These are phyloP conservation scores for Tulasnella sp. DNA, from an alignment of 768 basidiomycete species.

Conservation along the genomic window DNA sequence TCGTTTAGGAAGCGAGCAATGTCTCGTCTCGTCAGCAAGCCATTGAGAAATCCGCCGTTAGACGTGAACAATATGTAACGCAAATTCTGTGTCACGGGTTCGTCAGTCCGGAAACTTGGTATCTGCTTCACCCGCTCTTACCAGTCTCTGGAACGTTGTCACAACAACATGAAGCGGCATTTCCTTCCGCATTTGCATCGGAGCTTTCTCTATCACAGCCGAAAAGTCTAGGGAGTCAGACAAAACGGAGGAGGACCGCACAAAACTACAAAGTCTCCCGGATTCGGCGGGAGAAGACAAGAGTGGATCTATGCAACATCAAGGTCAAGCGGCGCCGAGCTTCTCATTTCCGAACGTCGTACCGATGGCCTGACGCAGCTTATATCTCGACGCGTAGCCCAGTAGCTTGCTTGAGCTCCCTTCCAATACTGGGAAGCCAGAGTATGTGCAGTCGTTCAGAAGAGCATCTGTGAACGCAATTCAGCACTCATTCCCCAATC, in stretches of 20 bases:
- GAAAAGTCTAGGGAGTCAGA: conserved; percentile 35
- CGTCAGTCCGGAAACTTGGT: neutral
- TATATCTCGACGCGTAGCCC: conserved; percentile 59
- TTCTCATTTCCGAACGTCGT: neutral
- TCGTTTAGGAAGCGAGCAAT: conserved; percentile 41
- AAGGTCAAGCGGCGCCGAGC: neutral
- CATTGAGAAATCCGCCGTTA: conserved; percentile 49
- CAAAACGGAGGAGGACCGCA: conserved; percentile 25
- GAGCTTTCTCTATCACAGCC: conserved; percentile 43
- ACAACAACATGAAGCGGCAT: conserved; percentile 68
- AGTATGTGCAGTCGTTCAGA: conserved; percentile 46
- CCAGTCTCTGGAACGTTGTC: conserved; percentile 70
- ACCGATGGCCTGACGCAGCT: conserved; percentile 44
- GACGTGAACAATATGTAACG: conserved; percentile 65
- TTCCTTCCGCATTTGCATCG: conserved; percentile 62
- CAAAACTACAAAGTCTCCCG: neutral
- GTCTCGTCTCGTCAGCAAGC: conserved; percentile 67
- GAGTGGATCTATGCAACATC: conserved; percentile 30
- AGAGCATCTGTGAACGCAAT: conserved; percentile 38
- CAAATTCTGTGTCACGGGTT: conserved; percentile 47
- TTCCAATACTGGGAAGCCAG: conserved; percentile 63
- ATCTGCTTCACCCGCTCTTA: conserved; percentile 33
- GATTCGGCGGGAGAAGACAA: conserved; percentile 28
- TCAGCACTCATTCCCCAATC: neutral
- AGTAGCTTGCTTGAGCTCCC: conserved; percentile 43